phyloP scores from a whole-genome alignment of 768 basidiomycete genomes.

The Tremella fuciformis region DNA sequence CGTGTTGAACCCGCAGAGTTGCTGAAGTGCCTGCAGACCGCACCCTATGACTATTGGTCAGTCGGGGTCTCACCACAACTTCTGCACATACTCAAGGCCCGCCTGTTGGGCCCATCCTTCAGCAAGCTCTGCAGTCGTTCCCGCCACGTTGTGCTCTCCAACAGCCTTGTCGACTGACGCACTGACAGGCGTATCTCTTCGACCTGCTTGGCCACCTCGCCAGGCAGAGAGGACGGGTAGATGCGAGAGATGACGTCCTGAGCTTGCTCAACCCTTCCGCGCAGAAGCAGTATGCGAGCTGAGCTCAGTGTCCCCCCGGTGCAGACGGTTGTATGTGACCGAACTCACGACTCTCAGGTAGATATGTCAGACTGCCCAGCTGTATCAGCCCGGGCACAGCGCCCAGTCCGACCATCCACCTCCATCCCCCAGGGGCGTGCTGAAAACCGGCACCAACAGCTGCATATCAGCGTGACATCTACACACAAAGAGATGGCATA shows the following conservation, averaged over 20 bases:
- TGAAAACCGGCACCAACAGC: conserved; percentile 51
- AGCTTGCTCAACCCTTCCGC: conserved; percentile 59
- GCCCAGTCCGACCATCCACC: conserved; percentile 80
- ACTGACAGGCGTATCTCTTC: conserved; percentile 64
- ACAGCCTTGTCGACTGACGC: conserved; percentile 57
- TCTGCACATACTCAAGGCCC: conserved; percentile 56
- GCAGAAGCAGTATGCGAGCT: conserved; percentile 67
- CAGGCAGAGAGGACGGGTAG: conserved; percentile 64
- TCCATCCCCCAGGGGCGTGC: conserved; percentile 65
- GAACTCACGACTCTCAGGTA: conserved; percentile 73
- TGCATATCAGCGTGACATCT: conserved; percentile 10
- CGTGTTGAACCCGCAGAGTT: conserved; percentile 80
- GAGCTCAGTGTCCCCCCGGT: background rate
- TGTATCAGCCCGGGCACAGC: conserved; percentile 57
- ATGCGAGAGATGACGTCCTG: conserved; percentile 62
- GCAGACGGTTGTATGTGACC: background rate
- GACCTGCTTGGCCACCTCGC: conserved; percentile 68
- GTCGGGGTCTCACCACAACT: background rate
- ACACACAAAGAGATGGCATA: conserved; percentile 63
- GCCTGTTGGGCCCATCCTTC: conserved; percentile 61
- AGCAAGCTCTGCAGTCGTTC: conserved; percentile 62
- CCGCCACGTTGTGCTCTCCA: conserved; percentile 62
- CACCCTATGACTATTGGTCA: conserved; percentile 63
- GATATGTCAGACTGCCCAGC: conserved; percentile 60
- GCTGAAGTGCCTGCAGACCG: conserved; percentile 79